Evolutionary conservation across 352 stramenopile species (phyloP), one percentile per base, ranked within the genome.

Genomic region (Phytophthora pisi): DNA sequence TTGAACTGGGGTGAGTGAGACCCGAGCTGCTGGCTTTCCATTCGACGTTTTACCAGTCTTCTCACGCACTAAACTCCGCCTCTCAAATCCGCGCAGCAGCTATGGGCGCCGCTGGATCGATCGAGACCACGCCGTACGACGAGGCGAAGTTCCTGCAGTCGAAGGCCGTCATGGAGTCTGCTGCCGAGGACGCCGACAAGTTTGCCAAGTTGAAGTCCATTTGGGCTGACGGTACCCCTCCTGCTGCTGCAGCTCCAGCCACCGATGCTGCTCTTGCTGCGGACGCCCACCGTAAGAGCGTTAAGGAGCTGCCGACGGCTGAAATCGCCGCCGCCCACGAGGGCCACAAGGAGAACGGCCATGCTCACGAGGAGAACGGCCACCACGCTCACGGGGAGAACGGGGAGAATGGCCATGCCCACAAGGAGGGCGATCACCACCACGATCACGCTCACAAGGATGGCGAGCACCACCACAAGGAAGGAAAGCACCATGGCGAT

Each of bases 171-270:
- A 90, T 92, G 81, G 83, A 88, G 30, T 88, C 79, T 3, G n/a
- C 16, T 0, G 69, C 58, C 3, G 76, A 92, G 50, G 83, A 92
- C 38, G 72, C 81, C 0, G 83, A 92, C 24, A 90, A 92, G 61
- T 92, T 92, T 34, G 56, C 77, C 60, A 84, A 90, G 65, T 77
- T 92, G 40, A 90, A 88, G 74, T 70, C 74, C 4, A 84, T 92
- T 30, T 92, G 83, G 83, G 71, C 63, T 8, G 62, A 85, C 8
- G 68, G 70, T 3, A 67, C 42, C 0, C 54, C 58, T 0, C 49
- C 66, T 40, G 64, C 46, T 4, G 38, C 34, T 16, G 34, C 66
- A 34, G 64, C 46, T 8, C 11, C 34, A 11, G 34, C 34, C 4
- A 10, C 34, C 3, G 34, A 11, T 40, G 34, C 38, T 15, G 15